Evolutionary conservation across 805 yeast genomes (phyloP).

Genomic region (Wickerhamomyces bisporus): DNA sequence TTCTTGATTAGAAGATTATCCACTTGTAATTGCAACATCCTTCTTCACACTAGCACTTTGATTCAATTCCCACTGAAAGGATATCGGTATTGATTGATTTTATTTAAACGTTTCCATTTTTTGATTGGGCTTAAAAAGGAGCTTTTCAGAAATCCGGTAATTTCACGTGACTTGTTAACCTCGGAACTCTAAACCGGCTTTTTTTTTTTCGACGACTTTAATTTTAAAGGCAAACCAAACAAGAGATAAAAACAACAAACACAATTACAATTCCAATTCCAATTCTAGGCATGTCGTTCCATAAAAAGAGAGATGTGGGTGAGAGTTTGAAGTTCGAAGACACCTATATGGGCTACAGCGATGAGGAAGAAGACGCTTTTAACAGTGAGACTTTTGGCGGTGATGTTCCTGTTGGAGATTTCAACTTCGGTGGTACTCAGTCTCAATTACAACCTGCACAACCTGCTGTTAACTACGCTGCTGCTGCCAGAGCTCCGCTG

Average conservation of each 20-base stretch:
- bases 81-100: background rate
- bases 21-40: conserved; percentile 82
- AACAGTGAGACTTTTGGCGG: conserved; percentile 78
- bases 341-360: conserved; percentile 67
- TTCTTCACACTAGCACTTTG: conserved; percentile 12
- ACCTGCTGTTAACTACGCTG: conserved; percentile 36
- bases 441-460: conserved; percentile 14
- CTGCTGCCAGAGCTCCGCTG: conserved; percentile 28
- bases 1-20: conserved; percentile 79
- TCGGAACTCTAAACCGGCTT: too few species aligned
- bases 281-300: conserved; percentile 18
- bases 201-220: too few species aligned
- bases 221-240: too few species aligned
- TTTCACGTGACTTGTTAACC: too few species aligned
- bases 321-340: conserved; percentile 71
- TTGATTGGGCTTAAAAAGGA: too few species aligned
- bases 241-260: too few species aligned
- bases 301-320: conserved; percentile 4
- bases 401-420: conserved; percentile 51
- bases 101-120: too few species aligned
- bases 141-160: too few species aligned
- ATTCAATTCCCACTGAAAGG: too few species aligned
- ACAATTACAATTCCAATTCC: too few species aligned
- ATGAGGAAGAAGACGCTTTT: conserved; percentile 73
- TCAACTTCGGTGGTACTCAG: conserved; percentile 47